These are phyloP conservation scores for Xylaria bambusicola DNA, from an alignment of 495 filamentous ascomycete genomes.

Conservation along the genomic window DNA sequence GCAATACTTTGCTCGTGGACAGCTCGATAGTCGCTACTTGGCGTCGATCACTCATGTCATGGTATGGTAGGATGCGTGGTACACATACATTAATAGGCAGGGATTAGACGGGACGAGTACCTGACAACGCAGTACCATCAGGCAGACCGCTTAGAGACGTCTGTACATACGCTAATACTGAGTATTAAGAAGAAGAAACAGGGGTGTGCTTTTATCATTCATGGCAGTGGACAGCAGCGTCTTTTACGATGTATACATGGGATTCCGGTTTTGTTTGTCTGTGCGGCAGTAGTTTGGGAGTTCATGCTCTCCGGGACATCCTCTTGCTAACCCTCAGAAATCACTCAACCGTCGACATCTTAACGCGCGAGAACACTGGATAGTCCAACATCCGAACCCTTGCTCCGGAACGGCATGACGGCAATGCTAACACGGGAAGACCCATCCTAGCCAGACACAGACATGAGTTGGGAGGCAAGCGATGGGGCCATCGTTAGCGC, in stretches of 20 bases:
- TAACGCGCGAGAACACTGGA: conserved; percentile 3
- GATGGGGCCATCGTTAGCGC: conserved; percentile 16
- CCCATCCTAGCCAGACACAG: conserved; percentile 20
- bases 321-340: background rate
- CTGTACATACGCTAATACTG: too few species aligned
- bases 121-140: conserved; percentile 17
- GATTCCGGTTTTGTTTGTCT: conserved; percentile 11
- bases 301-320: conserved; percentile 18
- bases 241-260: conserved; percentile 20
- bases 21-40: conserved; percentile 22
- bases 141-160: conserved; percentile 18
- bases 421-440: conserved; percentile 22
- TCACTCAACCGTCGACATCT: conserved; percentile 5
- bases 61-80: conserved; percentile 19
- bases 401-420: conserved; percentile 21
- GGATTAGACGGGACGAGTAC: conserved; percentile 20
- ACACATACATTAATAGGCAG: conserved; percentile 17
- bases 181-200: conserved; percentile 17
- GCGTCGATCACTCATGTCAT: conserved; percentile 24
- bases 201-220: conserved; percentile 21
- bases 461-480: conserved; percentile 15
- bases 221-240: conserved; percentile 14
- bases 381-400: conserved; percentile 12
- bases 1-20: conserved; percentile 15
- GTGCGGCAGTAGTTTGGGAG: conserved; percentile 17